Percentiles rank a stretch among this genome's conserved stretches.
Conservation (phyloP, 805 yeast genomes). For the Metschnikowia rubicola region DNA sequence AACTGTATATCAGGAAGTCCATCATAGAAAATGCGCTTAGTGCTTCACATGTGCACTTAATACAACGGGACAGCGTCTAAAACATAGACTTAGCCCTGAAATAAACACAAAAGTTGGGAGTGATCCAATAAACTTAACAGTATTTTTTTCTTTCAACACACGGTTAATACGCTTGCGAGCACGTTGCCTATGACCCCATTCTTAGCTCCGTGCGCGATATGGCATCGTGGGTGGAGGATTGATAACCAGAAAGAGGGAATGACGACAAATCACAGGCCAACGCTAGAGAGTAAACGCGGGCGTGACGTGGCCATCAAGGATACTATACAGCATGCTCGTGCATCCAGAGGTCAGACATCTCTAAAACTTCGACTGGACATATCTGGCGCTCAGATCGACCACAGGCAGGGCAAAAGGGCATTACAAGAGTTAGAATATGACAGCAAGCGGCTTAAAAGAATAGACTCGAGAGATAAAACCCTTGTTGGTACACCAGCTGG, state of each 20-base stretch:
- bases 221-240: too few species aligned
- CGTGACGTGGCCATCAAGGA: slow-evolving; percentile 28
- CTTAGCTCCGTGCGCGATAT: too few species aligned
- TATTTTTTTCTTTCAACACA: too few species aligned
- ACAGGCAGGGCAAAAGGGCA: slow-evolving; percentile 18
- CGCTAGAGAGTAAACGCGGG: slow-evolving; percentile 40
- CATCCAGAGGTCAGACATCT: slow-evolving; percentile 29
- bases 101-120: too few species aligned
- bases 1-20: background rate
- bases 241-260: slow-evolving; percentile 11
- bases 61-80: too few species aligned
- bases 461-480: background rate
- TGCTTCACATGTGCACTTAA: background rate
- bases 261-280: slow-evolving; percentile 45
- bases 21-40: background rate
- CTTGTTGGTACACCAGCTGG: too few species aligned
- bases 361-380: slow-evolving; percentile 33
- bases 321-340: slow-evolving; percentile 35
- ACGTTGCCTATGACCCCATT: too few species aligned
- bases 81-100: too few species aligned
- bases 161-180: too few species aligned
- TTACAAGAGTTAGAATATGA: slow-evolving; percentile 21
- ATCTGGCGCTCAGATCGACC: slow-evolving; percentile 14
- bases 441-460: slow-evolving; percentile 3
- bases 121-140: too few species aligned